Base-by-base conservation (phyloP, 164 flowering plant species). In the Warburgia ugandensis region DNA sequence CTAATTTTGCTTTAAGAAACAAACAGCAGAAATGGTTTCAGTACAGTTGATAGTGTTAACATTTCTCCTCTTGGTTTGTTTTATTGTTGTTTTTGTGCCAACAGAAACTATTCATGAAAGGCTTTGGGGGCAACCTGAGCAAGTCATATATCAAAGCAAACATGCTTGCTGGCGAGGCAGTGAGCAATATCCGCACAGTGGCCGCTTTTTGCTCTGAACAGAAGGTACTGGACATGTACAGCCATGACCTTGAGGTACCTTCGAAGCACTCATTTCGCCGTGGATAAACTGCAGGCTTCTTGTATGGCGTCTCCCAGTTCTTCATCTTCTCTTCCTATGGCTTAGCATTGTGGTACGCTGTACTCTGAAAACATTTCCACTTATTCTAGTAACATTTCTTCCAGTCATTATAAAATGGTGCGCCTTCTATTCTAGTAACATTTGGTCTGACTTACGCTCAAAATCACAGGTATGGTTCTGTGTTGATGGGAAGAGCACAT, bases 131-230 rank as follows among this genome's bases (percentile, higher is more conserved):
- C 11, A 77, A 94, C 76, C 68, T 92, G 71, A 89, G 77, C 76
- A 81, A 84, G 67, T 80, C 95, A 3, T 89, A 94, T 62, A 77
- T 86, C n/a, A 84, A 77, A 62, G 99, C 99, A 10, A 94, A 88
- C 69, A 88, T 82, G 97, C 71, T 94, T 41, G 99, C 99, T 22
- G 86, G 87, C 25, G 99, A 94, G 73, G 94, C 99, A 1, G 97
- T 94, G 46, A 73, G 92, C 50, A 94, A 94, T 70, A 86, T 94
- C 35, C 77, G 97, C 23, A 89, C 99, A 21, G 83, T 94, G 19
- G 86, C 96, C 9, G 96, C 99, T 28, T 94, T 94, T 49, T 89
- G 97, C 55, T 58, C 92, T 1, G 97, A 94, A 63, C 75, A 83
- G 14, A 89, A 86, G 70, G 80, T 94, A 17, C 76, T 86, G 29